Evolutionary conservation across 805 yeast species (phyloP).

Genomic region (Citeromyces nyonsensis): DNA sequence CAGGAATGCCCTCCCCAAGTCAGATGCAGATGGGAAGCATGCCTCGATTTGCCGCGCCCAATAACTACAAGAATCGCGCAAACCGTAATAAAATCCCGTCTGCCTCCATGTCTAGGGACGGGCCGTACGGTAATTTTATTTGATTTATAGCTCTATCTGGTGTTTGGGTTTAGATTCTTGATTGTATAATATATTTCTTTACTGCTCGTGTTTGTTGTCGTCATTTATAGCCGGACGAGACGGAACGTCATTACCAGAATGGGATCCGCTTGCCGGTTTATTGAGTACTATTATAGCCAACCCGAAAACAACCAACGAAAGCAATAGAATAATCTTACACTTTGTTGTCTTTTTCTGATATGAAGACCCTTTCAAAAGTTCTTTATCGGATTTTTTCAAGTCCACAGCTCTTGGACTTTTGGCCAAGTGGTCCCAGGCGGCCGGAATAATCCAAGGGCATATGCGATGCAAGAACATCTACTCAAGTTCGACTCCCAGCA

Average conservation of each 20-base stretch:
- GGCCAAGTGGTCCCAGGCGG: too few species aligned
- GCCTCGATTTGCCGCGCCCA: slow-evolving; percentile 3
- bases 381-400: slow-evolving; percentile 62
- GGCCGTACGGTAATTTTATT: slow-evolving; percentile 21
- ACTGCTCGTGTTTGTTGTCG: neutral
- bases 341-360: slow-evolving; percentile 85
- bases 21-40: slow-evolving; percentile 8
- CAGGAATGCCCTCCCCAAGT: slow-evolving; percentile 1
- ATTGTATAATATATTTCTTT: slow-evolving; percentile 1
- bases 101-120: slow-evolving; percentile 21
- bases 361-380: slow-evolving; percentile 57
- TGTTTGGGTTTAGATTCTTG: slow-evolving; percentile 1
- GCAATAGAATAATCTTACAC: slow-evolving; percentile 71
- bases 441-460: too few species aligned
- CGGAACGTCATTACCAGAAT: slow-evolving; percentile 11
- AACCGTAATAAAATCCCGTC: slow-evolving; percentile 18
- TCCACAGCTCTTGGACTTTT: too few species aligned
- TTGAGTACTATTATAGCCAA: slow-evolving; percentile 56
- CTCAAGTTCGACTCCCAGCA: too few species aligned
- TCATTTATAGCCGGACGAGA: neutral
- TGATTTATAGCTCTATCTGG: slow-evolving; percentile 1
- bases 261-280: slow-evolving; percentile 29
- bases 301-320: slow-evolving; percentile 57
- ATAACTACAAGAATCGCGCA: slow-evolving; percentile 4
- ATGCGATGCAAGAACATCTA: too few species aligned